Conservation (phyloP, 1,139 yeast species). For the Zygoascus meyerae region DNA sequence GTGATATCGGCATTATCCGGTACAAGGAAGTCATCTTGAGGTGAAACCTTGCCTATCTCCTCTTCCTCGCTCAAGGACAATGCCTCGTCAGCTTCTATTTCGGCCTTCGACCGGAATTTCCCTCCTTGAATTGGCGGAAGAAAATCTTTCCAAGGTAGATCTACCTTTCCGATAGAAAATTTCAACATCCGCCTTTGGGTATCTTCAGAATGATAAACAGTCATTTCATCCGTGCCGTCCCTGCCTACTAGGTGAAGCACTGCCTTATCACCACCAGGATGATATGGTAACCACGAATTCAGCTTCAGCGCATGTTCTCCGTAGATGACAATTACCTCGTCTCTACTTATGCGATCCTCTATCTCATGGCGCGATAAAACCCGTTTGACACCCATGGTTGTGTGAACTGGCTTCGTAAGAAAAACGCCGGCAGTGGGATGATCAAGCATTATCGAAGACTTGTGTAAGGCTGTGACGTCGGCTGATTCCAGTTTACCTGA, state of each 20-base stretch:
- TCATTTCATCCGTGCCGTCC: constrained; percentile 89
- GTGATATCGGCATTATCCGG: constrained; percentile 40
- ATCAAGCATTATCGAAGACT: too few species aligned
- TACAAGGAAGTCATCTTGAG: constrained; percentile 8
- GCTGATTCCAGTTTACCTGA: too few species aligned
- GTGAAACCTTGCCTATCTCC: constrained; percentile 21
- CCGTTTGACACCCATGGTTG: neutral
- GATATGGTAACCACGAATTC: constrained; percentile 63
- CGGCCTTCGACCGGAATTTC: constrained; percentile 35
- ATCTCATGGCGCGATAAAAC: constrained; percentile 25
- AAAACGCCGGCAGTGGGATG: too few species aligned
- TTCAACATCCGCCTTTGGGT: constrained; percentile 46
- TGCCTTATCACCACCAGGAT: constrained; percentile 89
- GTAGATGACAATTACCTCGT: constrained; percentile 66
- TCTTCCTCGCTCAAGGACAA: constrained; percentile 17
- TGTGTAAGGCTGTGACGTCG: too few species aligned
- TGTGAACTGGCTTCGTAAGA: too few species aligned
- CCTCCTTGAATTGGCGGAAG: constrained; percentile 92
- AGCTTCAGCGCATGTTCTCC: constrained; percentile 55
- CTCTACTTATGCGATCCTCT: constrained; percentile 55
- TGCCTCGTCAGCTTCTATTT: constrained; percentile 24
- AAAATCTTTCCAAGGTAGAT: constrained; percentile 62
- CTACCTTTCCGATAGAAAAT: constrained; percentile 61
- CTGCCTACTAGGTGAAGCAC: constrained; percentile 79
- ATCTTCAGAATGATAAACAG: constrained; percentile 63